Evolutionary conservation across 495 filamentous ascomycete genomes (phyloP).

Genomic region (Aspergillus bertholletiae): DNA sequence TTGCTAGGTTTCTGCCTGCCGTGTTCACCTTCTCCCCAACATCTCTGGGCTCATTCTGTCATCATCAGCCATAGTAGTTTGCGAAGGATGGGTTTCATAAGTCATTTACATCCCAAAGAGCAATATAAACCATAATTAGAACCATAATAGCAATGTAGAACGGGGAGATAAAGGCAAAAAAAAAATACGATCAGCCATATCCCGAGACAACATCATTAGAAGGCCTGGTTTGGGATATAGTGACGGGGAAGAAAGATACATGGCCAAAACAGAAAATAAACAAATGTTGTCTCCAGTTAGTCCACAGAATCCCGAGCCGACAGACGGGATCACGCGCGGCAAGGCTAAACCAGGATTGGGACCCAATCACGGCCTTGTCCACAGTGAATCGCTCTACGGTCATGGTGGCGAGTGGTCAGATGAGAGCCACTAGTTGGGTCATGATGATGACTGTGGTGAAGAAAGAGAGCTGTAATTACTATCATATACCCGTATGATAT

Average conservation of each 20-base stretch:
- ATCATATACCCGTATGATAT: too few species aligned
- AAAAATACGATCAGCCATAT: constrained; percentile 1
- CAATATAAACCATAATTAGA: too few species aligned
- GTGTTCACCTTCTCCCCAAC: constrained; percentile 2
- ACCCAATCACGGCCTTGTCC: constrained; percentile 18
- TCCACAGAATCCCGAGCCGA: background rate
- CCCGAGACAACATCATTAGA: background rate
- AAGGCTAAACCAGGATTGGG: background rate
- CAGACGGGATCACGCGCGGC: constrained; percentile 14
- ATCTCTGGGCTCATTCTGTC: constrained; percentile 40
- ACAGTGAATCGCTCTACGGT: constrained; percentile 6
- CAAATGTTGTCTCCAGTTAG: background rate
- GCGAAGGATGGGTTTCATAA: background rate
- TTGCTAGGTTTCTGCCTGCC: constrained; percentile 18
- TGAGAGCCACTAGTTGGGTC: background rate
- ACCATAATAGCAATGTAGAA: too few species aligned
- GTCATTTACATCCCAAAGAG: too few species aligned
- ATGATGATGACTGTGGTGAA: background rate
- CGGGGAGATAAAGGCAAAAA: background rate
- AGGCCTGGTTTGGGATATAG: background rate
- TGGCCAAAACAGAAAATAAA: constrained; percentile 1
- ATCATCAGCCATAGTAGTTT: constrained; percentile 29
- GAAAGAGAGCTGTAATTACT: too few species aligned
- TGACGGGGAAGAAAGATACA: background rate
- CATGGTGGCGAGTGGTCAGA: constrained; percentile 13